These are phyloP conservation scores for Penstemon newberryi DNA, from an alignment of 257 asterid genomes.

Conservation along the genomic window DNA sequence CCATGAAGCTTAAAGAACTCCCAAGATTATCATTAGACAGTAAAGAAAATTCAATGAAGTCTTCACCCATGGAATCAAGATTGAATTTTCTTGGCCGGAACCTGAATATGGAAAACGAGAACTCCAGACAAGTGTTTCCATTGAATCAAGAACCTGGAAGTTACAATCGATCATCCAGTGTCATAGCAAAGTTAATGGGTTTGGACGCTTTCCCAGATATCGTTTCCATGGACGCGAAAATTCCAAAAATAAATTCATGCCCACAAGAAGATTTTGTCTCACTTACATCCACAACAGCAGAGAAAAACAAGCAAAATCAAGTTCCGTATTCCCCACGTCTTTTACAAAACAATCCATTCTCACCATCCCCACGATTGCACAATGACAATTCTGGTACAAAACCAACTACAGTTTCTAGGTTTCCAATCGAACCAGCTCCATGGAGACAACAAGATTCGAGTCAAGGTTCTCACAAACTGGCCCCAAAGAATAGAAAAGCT, in stretches of 20 bases:
- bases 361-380: constrained; percentile 42
- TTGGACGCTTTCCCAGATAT: constrained; percentile 65
- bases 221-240: constrained; percentile 38
- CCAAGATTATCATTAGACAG: constrained; percentile 94
- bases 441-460: constrained; percentile 63
- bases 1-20: constrained; percentile 56
- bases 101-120: constrained; percentile 36
- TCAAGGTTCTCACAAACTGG: constrained; percentile 43
- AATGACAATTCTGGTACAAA: constrained; percentile 35
- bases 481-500: constrained; percentile 41
- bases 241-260: constrained; percentile 31
- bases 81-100: constrained; percentile 44
- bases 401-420: constrained; percentile 14
- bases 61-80: constrained; percentile 53
- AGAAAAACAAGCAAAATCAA: constrained; percentile 40
- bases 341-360: constrained; percentile 41
- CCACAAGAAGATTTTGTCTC: constrained; percentile 37
- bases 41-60: constrained; percentile 59
- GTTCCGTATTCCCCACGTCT: constrained; percentile 34
- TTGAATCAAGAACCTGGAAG: constrained; percentile 47
- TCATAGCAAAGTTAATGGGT: constrained; percentile 94
- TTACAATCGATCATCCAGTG: constrained; percentile 56
- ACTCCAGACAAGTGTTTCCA: constrained; percentile 25
- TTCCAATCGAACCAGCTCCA: constrained; percentile 83
- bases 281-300: constrained; percentile 32